A percentile compares a stretch with the other conserved stretches of the same genome.
These are phyloP conservation scores for Periconia sp. DNA, from an alignment of 2,329 filamentous ascomycete genomes.

Conservation along the genomic window DNA sequence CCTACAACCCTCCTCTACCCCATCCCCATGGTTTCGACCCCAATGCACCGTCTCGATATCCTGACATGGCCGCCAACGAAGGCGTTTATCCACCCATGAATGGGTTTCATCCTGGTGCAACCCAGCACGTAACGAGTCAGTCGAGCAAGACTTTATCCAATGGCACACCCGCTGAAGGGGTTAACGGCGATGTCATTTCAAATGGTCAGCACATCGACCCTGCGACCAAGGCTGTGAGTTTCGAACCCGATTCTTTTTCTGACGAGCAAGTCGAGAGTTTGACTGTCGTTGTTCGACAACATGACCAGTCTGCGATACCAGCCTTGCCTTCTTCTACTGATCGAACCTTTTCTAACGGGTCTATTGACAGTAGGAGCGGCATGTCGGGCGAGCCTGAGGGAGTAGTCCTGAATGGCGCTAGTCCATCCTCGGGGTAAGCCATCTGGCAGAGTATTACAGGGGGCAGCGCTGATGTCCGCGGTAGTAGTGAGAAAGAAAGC, in stretches of 20 bases:
- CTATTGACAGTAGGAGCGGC: slow-evolving; percentile 54
- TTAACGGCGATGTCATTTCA: slow-evolving; percentile 20
- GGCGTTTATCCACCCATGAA: slow-evolving; percentile 29
- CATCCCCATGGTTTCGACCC: slow-evolving; percentile 40
- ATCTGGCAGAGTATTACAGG: slow-evolving; percentile 7
- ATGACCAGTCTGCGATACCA: slow-evolving; percentile 34
- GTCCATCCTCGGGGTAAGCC: slow-evolving; percentile 33
- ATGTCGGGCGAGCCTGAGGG: slow-evolving; percentile 53
- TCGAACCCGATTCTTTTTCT: slow-evolving; percentile 51
- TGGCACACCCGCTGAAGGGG: slow-evolving; percentile 20
- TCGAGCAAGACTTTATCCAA: slow-evolving; percentile 21
- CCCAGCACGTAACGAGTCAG: slow-evolving; percentile 14
- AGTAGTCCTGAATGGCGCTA: slow-evolving; percentile 39
- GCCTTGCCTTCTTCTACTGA: slow-evolving; percentile 31
- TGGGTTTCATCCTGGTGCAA: slow-evolving; percentile 24
- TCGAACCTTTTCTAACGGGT: slow-evolving; percentile 59
- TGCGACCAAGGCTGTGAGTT: slow-evolving; percentile 37
- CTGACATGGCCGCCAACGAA: slow-evolving; percentile 27
- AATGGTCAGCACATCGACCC: slow-evolving; percentile 32
- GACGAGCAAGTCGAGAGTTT: slow-evolving; percentile 56
- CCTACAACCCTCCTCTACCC: slow-evolving; percentile 45
- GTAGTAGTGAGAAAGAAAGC: slow-evolving; percentile 24
- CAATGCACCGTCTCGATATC: slow-evolving; percentile 30
- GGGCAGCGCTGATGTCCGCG: slow-evolving; percentile 21
- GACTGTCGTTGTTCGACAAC: slow-evolving; percentile 55